Conservation (phyloP, 768 basidiomycete genomes). For the Hypholoma fasciculare region DNA sequence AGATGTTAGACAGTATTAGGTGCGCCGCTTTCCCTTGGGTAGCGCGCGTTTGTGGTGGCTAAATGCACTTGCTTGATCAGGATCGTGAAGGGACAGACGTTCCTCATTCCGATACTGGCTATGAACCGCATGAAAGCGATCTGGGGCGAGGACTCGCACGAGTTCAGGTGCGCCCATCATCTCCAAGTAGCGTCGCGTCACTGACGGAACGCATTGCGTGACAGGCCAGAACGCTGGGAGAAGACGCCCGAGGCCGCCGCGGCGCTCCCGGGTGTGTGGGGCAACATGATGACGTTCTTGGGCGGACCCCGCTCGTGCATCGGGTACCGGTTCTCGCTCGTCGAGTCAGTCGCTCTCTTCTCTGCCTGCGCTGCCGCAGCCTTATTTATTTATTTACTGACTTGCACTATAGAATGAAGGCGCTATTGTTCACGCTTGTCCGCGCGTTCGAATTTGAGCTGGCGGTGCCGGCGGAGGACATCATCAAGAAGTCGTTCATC, state of each 20-base stretch:
- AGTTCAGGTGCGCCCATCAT: slow-evolving; percentile 48
- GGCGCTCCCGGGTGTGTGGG: slow-evolving; percentile 59
- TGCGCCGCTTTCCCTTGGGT: not conserved
- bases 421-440: slow-evolving; percentile 28
- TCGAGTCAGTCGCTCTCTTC: slow-evolving; percentile 42
- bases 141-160: slow-evolving; percentile 65
- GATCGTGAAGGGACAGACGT: slow-evolving; percentile 42
- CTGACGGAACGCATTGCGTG: not conserved
- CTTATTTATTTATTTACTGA: not conserved
- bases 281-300: slow-evolving; percentile 59
- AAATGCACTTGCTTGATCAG: slow-evolving; percentile 17
- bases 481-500: slow-evolving; percentile 30
- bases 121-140: slow-evolving; percentile 52
- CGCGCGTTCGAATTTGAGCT: slow-evolving; percentile 49
- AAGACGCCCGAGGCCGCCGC: slow-evolving; percentile 41
- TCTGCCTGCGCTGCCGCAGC: not conserved
- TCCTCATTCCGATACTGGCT: slow-evolving; percentile 50
- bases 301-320: slow-evolving; percentile 69
- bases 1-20: slow-evolving; percentile 35
- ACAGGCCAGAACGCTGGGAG: slow-evolving; percentile 67
- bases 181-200: not conserved
- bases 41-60: not conserved
- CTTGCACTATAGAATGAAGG: slow-evolving; percentile 24
- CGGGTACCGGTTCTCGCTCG: slow-evolving; percentile 63
- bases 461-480: slow-evolving; percentile 38